These are phyloP conservation scores for Cetraspora pellucida DNA, from an alignment of 192 early-diverging fungal genomes.

Conservation along the genomic window DNA sequence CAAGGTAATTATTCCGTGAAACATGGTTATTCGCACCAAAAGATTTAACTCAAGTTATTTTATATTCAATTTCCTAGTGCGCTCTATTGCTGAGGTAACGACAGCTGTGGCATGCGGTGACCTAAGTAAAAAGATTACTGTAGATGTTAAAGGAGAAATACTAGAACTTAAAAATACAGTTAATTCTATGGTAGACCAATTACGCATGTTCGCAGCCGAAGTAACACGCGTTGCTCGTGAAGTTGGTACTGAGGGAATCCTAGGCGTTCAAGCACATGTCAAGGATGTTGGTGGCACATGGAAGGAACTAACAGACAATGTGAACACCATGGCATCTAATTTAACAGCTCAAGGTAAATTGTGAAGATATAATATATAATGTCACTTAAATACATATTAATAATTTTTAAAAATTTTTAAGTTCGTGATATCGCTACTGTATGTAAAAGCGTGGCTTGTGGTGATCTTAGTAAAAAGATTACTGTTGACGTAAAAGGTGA, in stretches of 20 bases:
- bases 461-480: conserved; percentile 63
- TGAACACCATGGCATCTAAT: conserved; percentile 63
- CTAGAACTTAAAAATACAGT: conserved; percentile 55
- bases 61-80: conserved; percentile 33
- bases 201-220: conserved; percentile 59
- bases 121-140: conserved; percentile 52
- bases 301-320: conserved; percentile 63
- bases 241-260: conserved; percentile 62
- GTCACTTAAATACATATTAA: too few relatives aligned
- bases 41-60: background rate
- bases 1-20: conserved; percentile 32
- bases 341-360: conserved; percentile 50
- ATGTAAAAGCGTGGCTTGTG: conserved; percentile 58
- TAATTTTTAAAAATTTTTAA: too few relatives aligned
- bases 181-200: conserved; percentile 60
- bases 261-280: conserved; percentile 62
- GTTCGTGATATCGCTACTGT: conserved; percentile 65
- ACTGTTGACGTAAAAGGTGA: conserved; percentile 68
- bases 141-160: conserved; percentile 56
- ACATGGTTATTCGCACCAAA: background rate
- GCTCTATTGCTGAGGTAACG: conserved; percentile 62
- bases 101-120: conserved; percentile 61
- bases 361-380: too few relatives aligned
- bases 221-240: conserved; percentile 70
- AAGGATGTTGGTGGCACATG: conserved; percentile 55